Evolutionary conservation across 768 basidiomycete species (phyloP), one percentile per base, ranked within the genome.

Genomic region (Tulasnella sp.): DNA sequence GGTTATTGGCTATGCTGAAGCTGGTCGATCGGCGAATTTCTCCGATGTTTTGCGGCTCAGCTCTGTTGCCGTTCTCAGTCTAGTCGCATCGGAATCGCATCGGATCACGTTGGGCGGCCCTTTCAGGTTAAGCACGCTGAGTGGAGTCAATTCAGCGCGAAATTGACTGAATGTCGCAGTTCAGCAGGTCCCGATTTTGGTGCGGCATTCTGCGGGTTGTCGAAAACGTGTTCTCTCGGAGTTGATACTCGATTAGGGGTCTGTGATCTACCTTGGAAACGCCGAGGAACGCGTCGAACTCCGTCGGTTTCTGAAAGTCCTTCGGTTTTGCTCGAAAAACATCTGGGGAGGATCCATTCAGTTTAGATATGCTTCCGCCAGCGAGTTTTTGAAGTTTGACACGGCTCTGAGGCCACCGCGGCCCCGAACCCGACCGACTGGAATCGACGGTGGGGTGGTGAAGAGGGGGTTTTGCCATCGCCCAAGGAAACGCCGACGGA

Each of bases 121-220:
- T 68, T 24, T 68, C 62, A 68, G 62, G 62, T 68, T 68, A 68
- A 68, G 62, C 62, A 68, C 62, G 62, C 12, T 19, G 62, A 68
- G 27, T 68, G 62, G 62, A 68, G 62, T 68, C 62, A 68, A 68
- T 68, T 68, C 62, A 68, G 62, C 62, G 62, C 62, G 62, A 68
- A 68, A 12, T 68, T 31, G 62, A 68, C 34, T 14, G 31, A 36
- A 68, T 36, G 36, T 27, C 62, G 62, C 62, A 68, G 62, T 68
- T 68, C 62, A 68, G 62, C 10, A 31, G 31, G 27, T 36, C 62
- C 27, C 62, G 62, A 68, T 68, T 36, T 31, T 16, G 12, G 62
- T 34, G 62, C 62, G 62, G 62, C 62, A 68, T 68, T 36, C 31
- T 31, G 27, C 6, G 27, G 5, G 27, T 68, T 31, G 62, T 68